These are phyloP conservation scores for Russula brevipes DNA, from an alignment of 768 basidiomycete genomes.

Conservation along the genomic window DNA sequence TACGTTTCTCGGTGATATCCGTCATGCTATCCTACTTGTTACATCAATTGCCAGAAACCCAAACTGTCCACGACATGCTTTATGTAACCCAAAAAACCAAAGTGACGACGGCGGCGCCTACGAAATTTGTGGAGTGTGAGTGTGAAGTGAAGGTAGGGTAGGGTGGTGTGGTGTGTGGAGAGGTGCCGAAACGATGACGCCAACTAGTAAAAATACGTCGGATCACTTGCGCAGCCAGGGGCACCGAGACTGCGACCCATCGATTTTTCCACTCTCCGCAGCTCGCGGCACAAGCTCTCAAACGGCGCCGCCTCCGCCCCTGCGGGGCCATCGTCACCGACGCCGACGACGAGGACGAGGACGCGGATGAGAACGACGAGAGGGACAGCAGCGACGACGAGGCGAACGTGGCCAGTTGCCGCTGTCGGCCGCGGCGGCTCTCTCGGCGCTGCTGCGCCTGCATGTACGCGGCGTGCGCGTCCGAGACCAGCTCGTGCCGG, in stretches of 20 bases:
- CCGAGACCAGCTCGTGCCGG: slow-evolving; percentile 20
- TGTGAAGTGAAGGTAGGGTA: too few relatives aligned
- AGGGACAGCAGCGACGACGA: not conserved
- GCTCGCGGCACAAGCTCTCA: slow-evolving; percentile 12
- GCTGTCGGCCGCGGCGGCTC: not conserved
- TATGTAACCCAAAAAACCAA: too few relatives aligned
- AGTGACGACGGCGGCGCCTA: too few relatives aligned
- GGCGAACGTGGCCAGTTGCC: not conserved
- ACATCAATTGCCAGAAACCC: too few relatives aligned
- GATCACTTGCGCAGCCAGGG: not conserved
- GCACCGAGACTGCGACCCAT: not conserved
- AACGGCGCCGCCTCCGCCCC: not conserved
- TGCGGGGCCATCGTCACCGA: not conserved
- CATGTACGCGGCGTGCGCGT: slow-evolving; percentile 14
- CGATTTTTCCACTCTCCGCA: slow-evolving; percentile 11
- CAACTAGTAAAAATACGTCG: not conserved
- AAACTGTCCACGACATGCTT: too few relatives aligned
- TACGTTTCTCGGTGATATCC: not conserved
- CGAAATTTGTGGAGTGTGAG: too few relatives aligned
- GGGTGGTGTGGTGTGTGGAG: too few relatives aligned
- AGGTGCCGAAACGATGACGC: too few relatives aligned
- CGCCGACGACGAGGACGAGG: not conserved
- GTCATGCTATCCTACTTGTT: not conserved
- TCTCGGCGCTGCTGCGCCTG: not conserved
- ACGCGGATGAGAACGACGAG: not conserved